Evolutionary conservation across 2,329 filamentous ascomycete species (phyloP).

Genomic region (Penicillium sp.): DNA sequence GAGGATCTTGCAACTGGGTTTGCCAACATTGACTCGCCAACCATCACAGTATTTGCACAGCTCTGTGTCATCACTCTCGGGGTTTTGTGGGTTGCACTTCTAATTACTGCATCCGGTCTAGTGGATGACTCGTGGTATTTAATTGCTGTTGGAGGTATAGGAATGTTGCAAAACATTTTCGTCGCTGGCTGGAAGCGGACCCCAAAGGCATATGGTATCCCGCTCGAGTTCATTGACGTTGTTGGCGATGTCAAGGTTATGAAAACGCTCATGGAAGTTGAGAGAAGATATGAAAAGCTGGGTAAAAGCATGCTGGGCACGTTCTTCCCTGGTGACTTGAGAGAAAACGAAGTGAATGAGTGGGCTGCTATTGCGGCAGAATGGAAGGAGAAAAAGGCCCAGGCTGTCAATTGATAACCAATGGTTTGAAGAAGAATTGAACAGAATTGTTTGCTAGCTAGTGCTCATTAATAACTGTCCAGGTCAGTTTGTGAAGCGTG

Average conservation of each 20-base stretch:
- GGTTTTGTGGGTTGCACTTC: slow-evolving; percentile 38
- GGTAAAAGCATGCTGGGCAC: slow-evolving; percentile 27
- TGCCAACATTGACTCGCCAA: slow-evolving; percentile 14
- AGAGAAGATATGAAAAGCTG: slow-evolving; percentile 27
- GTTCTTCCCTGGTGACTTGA: slow-evolving; percentile 26
- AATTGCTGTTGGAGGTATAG: slow-evolving; percentile 38
- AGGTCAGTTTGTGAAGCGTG: background rate
- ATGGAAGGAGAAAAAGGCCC: slow-evolving; percentile 10
- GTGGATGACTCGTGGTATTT: slow-evolving; percentile 40
- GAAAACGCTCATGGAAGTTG: slow-evolving; percentile 27
- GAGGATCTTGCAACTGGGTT: slow-evolving; percentile 38
- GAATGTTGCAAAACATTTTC: slow-evolving; percentile 40
- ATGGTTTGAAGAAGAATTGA: background rate
- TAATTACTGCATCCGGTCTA: slow-evolving; percentile 38
- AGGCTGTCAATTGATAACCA: background rate
- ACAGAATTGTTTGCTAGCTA: background rate
- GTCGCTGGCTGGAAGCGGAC: slow-evolving; percentile 28
- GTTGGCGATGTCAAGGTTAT: slow-evolving; percentile 30
- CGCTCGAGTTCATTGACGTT: slow-evolving; percentile 23
- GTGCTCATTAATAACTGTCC: background rate
- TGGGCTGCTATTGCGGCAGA: slow-evolving; percentile 15
- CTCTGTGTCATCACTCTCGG: slow-evolving; percentile 23
- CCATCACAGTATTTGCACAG: slow-evolving; percentile 17
- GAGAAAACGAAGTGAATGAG: slow-evolving; percentile 16
- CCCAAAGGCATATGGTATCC: slow-evolving; percentile 29